Percentiles rank a stretch among this genome's conserved stretches.
Conservation (phyloP, 805 yeast species). For the Tetrapisispora fleetii region DNA sequence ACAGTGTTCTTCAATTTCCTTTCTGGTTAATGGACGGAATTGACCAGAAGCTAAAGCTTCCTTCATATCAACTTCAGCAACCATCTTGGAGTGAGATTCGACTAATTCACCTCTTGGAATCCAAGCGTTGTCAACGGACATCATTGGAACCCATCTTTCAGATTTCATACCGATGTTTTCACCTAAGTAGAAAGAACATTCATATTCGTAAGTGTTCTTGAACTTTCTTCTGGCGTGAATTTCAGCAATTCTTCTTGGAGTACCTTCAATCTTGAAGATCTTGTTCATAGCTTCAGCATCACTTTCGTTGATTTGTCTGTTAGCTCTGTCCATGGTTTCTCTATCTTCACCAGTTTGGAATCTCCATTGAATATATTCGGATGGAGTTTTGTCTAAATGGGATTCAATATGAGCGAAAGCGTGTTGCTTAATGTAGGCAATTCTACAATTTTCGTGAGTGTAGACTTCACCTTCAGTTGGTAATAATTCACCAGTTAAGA, state of each 20-base stretch:
- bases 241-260: conserved; percentile 93
- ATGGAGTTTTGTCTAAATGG: conserved; percentile 98
- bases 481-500: conserved; percentile 97
- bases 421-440: conserved; percentile 99
- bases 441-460: conserved; percentile 99
- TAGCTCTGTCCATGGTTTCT: conserved; percentile 99
- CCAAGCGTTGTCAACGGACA: conserved; percentile 99
- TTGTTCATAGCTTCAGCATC: conserved; percentile 99
- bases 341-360: conserved; percentile 99
- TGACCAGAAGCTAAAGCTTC: conserved; percentile 99
- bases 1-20: conserved; percentile 99
- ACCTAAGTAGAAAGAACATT: conserved; percentile 94
- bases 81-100: conserved; percentile 97
- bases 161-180: conserved; percentile 98
- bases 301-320: conserved; percentile 92
- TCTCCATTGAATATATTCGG: conserved; percentile 99
- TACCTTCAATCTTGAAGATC: conserved; percentile 97
- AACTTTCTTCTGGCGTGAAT: conserved; percentile 97
- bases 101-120: conserved; percentile 97
- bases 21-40: conserved; percentile 99
- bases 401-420: conserved; percentile 99
- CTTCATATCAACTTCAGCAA: conserved; percentile 99
- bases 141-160: conserved; percentile 99
- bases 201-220: conserved; percentile 99
- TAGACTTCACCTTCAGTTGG: conserved; percentile 98